Base-by-base conservation (phyloP, 345 rosid species). In the Hevea brasiliensis region DNA sequence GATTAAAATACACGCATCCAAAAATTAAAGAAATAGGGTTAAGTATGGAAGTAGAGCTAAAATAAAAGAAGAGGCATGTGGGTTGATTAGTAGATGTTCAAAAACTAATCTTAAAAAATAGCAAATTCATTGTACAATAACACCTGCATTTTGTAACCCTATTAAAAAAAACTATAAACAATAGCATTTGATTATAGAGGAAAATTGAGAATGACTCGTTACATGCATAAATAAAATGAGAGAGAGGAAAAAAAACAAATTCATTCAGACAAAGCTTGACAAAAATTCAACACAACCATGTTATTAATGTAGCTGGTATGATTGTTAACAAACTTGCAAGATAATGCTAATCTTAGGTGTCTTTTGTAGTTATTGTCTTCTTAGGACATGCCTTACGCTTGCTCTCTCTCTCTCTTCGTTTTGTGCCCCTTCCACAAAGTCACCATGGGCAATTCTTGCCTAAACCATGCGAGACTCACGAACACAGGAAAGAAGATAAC, bases 61-160 rank as follows among this genome's bases (percentile, higher is more conserved):
- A n/a, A n/a, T n/a, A n/a, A 72, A 75, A 75, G 67, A 82, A 17
- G 72, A 76, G 40, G 77, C 88, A 78, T 82, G 85, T 80, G 85
- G 54, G 68, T 44, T 24, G 79, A 75, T 74, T 67, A 80, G 73
- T 59, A 72, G 68, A 75, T 67, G 75, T 70, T 80, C 70, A 23
- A 64, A 32, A 74, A 62, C 24, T 60, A 60, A 72, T 68, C 67
- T 58, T 32, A 32, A 51, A 58, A 47, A 72, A 37, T 50, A 12
- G 35, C 74, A 47, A 71, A 76, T 81, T 70, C 80, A 77, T 61
- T 82, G 79, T 35, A 77, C 76, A 55, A 50, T 41, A 21, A 69
- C 57, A 65, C 79, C 29, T 41, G 53, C 24, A 20, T 26, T 20
- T 61, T n/a, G 66, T 8, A 45, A 42, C 21, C 37, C 35, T 47